These are phyloP conservation scores for Xylariaceae sp. DNA, from an alignment of 2,329 filamentous ascomycete genomes.

Conservation along the genomic window DNA sequence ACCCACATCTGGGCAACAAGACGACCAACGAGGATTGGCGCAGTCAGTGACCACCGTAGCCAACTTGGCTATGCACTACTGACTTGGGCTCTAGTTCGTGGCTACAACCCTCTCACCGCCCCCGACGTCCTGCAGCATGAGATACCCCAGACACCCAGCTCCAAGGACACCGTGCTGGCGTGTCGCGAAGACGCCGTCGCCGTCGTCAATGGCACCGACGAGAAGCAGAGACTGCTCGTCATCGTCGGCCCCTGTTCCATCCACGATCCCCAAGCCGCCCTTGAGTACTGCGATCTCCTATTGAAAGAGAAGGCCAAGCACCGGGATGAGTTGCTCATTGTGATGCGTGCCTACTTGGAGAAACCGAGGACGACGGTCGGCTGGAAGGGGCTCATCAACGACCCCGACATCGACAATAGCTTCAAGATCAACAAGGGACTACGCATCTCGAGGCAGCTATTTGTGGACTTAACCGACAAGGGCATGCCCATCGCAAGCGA, in stretches of 20 bases:
- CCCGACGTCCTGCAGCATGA: conserved; percentile 95
- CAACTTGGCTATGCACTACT: conserved; percentile 1
- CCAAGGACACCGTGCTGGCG: conserved; percentile 57
- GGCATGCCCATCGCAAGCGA: conserved; percentile 97
- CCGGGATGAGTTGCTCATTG: conserved; percentile 82
- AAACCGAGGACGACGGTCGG: conserved; percentile 97
- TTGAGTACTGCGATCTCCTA: conserved; percentile 88
- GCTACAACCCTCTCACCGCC: conserved; percentile 89
- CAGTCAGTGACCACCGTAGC: conserved; percentile 51
- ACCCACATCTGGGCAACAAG: conserved; percentile 74
- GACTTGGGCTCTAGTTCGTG: conserved; percentile 56
- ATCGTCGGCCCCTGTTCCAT: conserved; percentile 96
- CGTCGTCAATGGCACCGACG: conserved; percentile 64
- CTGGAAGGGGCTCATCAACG: conserved; percentile 98
- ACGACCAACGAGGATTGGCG: conserved; percentile 74
- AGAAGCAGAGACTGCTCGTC: conserved; percentile 59
- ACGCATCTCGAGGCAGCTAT: conserved; percentile 80
- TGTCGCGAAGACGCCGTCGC: conserved; percentile 62
- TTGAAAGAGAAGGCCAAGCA: conserved; percentile 81
- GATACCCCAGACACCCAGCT: conserved; percentile 60
- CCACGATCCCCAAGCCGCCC: conserved; percentile 84
- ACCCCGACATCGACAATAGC: conserved; percentile 95
- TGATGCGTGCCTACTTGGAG: conserved; percentile 98
- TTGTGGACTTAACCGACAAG: conserved; percentile 83
- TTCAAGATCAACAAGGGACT: conserved; percentile 99